phyloP scores from a whole-genome alignment of 257 asterid genomes.

The Jaltomata sinuosa region DNA sequence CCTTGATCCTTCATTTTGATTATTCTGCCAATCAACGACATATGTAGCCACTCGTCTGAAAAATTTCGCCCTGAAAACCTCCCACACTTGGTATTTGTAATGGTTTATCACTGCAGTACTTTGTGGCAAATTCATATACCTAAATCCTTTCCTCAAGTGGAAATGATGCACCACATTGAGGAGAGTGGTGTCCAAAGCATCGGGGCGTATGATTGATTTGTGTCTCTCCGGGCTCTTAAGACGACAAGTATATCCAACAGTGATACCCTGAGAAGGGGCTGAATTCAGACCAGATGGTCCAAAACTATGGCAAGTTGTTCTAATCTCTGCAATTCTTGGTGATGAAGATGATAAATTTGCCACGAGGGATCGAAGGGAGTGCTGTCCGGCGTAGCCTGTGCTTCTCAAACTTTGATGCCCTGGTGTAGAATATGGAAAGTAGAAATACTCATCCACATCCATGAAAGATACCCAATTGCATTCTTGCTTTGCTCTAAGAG shows the following conservation, averaged over 20 bases:
- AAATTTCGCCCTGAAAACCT: constrained; percentile 72
- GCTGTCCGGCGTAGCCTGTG: constrained; percentile 37
- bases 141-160: constrained; percentile 48
- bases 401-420: constrained; percentile 22
- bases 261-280: constrained; percentile 63
- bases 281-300: constrained; percentile 83
- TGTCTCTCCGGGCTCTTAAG: constrained; percentile 95
- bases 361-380: constrained; percentile 48
- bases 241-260: constrained; percentile 86
- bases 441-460: constrained; percentile 94
- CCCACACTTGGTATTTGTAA: constrained; percentile 92
- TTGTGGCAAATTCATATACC: constrained; percentile 53
- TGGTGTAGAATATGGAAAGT: constrained; percentile 53
- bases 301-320: constrained; percentile 83
- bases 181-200: constrained; percentile 59
- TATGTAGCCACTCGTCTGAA: constrained; percentile 91
- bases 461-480: constrained; percentile 87
- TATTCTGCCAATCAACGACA: constrained; percentile 84
- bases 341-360: constrained; percentile 47
- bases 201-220: constrained; percentile 71
- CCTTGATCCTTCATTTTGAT: constrained; percentile 89
- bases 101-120: constrained; percentile 61
- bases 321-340: constrained; percentile 52
- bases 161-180: constrained; percentile 90
- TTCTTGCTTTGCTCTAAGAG: constrained; percentile 63